These are phyloP conservation scores for Inga laurina DNA, from an alignment of 306 rosid species.

Conservation along the genomic window DNA sequence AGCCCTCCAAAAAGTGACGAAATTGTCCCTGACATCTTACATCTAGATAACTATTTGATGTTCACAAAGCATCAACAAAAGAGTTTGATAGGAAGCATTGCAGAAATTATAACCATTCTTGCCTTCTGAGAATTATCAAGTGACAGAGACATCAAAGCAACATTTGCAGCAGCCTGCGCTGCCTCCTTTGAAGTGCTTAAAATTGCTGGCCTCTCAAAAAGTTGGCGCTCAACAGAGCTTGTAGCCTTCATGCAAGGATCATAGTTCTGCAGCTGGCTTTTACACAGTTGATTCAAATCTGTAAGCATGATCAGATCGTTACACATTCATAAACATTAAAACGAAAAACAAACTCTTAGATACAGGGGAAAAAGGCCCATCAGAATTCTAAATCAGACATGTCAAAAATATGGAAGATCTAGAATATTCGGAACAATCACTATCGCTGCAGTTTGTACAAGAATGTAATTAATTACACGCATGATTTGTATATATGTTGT, in stretches of 20 bases:
- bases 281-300: constrained; percentile 27
- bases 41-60: not conserved
- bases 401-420: not conserved
- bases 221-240: constrained; percentile 29
- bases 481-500: not conserved
- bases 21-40: not conserved
- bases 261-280: constrained; percentile 36
- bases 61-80: not conserved
- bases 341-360: not conserved
- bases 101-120: constrained; percentile 27
- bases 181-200: constrained; percentile 34
- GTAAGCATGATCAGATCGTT: constrained; percentile 10
- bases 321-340: not conserved
- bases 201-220: constrained; percentile 32
- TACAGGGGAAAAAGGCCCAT: not conserved
- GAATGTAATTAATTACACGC: not conserved
- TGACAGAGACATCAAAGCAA: constrained; percentile 39
- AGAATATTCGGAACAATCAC: too few species aligned
- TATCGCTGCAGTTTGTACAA: not conserved
- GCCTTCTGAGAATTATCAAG: constrained; percentile 38
- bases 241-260: constrained; percentile 32
- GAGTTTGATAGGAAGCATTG: not conserved
- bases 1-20: not conserved
- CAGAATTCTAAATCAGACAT: not conserved
- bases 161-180: constrained; percentile 40